A percentile compares a stretch with the other conserved stretches of the same genome.
phyloP scores from a whole-genome alignment of 192 early-diverging fungal species.

The Cladochytrium replicatum region DNA sequence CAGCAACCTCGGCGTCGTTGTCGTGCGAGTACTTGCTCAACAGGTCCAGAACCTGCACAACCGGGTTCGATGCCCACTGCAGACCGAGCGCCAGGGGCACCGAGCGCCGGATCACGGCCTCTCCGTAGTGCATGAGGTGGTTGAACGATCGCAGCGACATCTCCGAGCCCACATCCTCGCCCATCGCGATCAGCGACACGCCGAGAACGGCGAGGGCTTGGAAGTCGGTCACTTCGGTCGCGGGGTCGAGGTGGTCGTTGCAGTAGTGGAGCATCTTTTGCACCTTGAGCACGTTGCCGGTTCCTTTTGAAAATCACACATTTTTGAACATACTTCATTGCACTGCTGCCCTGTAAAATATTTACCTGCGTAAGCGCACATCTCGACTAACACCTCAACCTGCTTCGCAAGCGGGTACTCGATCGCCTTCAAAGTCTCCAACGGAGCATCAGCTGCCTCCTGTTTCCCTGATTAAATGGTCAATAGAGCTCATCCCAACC shows the following conservation, averaged over 20 bases:
- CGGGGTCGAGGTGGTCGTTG: constrained; percentile 84
- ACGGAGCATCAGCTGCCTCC: constrained; percentile 76
- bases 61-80: constrained; percentile 92
- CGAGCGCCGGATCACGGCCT: constrained; percentile 82
- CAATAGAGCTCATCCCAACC: constrained; percentile 1
- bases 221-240: constrained; percentile 75
- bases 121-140: constrained; percentile 99
- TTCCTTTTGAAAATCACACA: too few relatives aligned
- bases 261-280: constrained; percentile 94
- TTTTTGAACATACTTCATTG: neutral
- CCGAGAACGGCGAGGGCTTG: constrained; percentile 96
- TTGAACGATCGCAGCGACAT: constrained; percentile 94
- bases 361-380: constrained; percentile 75
- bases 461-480: constrained; percentile 52
- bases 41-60: constrained; percentile 83
- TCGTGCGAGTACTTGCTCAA: constrained; percentile 99
- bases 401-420: constrained; percentile 88
- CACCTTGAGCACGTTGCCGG: constrained; percentile 93
- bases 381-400: constrained; percentile 77
- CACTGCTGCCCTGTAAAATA: too few relatives aligned
- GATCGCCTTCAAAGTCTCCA: constrained; percentile 91
- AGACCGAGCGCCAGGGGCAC: constrained; percentile 94
- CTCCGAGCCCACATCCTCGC: constrained; percentile 91
- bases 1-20: constrained; percentile 87
- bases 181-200: constrained; percentile 91